Conservation (phyloP, 2,329 filamentous ascomycete species). For the Macrophomina phaseolina region DNA sequence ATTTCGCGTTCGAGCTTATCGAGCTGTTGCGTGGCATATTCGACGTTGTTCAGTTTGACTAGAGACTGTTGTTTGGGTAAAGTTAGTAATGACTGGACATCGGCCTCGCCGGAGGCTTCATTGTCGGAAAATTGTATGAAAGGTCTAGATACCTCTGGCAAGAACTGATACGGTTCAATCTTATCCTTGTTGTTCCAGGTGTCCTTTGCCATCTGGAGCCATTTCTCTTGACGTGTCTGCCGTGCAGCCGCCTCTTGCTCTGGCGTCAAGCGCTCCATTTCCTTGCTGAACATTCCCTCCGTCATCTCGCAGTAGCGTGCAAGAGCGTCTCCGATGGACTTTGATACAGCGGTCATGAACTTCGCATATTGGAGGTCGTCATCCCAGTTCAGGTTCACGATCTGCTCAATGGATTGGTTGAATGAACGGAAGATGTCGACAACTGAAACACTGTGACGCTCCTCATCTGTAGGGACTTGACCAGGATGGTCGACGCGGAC, state of each 20-base stretch:
- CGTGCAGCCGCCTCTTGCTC: conserved; percentile 80
- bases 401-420: conserved; percentile 87
- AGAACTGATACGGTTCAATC: conserved; percentile 96
- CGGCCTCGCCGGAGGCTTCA: neutral
- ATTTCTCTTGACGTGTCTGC: conserved; percentile 88
- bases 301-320: conserved; percentile 90
- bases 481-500: conserved; percentile 70
- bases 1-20: conserved; percentile 89
- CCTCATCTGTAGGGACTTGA: conserved; percentile 72
- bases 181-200: conserved; percentile 91
- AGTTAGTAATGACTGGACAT: neutral
- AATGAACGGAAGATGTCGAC: conserved; percentile 94
- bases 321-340: conserved; percentile 81
- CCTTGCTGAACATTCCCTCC: conserved; percentile 81
- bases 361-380: conserved; percentile 92
- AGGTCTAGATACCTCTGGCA: conserved; percentile 71
- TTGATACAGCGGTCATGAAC: conserved; percentile 94
- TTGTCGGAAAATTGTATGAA: no score
- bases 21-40: conserved; percentile 89
- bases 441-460: conserved; percentile 90
- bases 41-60: conserved; percentile 97
- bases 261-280: conserved; percentile 91
- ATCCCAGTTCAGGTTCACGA: conserved; percentile 87
- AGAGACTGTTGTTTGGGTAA: conserved; percentile 69
- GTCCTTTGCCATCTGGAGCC: conserved; percentile 91